phyloP scores from a whole-genome alignment of 208 protist genomes.

The Leptomonas pyrrhocoris region DNA sequence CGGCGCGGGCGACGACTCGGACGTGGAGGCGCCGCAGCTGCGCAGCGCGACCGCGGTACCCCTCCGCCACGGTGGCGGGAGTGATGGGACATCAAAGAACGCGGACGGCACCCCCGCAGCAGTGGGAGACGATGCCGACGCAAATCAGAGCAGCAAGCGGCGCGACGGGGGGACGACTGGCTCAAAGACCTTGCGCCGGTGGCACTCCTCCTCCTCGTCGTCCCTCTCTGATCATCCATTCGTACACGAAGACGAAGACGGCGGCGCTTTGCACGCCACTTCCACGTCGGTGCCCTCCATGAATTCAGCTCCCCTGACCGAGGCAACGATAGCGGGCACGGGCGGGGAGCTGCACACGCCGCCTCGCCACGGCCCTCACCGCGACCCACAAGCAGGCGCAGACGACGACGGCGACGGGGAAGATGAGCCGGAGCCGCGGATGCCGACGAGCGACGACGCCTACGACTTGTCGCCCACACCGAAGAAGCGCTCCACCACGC shows the following conservation, averaged over 20 bases:
- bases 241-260: neutral
- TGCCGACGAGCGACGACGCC: constrained; percentile 11
- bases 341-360: constrained; percentile 5
- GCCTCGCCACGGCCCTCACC: neutral
- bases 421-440: constrained; percentile 19
- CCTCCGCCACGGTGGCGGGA: neutral
- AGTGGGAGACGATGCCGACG: too few relatives aligned
- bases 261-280: neutral
- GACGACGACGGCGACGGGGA: neutral
- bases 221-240: neutral
- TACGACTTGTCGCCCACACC: constrained; percentile 49
- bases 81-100: neutral
- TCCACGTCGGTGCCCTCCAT: neutral
- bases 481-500: constrained; percentile 66
- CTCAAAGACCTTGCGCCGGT: constrained; percentile 23
- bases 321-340: neutral
- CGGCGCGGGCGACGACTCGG: constrained; percentile 1
- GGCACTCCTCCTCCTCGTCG: constrained; percentile 23
- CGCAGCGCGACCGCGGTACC: constrained; percentile 17
- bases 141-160: neutral
- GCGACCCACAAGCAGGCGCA: neutral
- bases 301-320: neutral
- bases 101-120: too few relatives aligned
- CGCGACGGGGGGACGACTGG: neutral
- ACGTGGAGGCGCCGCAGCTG: constrained; percentile 16